A percentile compares a stretch with the other conserved stretches of the same genome.
Evolutionary conservation across 176 grass and related monocot genomes (phyloP).

Genomic region (Melocanna baccifera): DNA sequence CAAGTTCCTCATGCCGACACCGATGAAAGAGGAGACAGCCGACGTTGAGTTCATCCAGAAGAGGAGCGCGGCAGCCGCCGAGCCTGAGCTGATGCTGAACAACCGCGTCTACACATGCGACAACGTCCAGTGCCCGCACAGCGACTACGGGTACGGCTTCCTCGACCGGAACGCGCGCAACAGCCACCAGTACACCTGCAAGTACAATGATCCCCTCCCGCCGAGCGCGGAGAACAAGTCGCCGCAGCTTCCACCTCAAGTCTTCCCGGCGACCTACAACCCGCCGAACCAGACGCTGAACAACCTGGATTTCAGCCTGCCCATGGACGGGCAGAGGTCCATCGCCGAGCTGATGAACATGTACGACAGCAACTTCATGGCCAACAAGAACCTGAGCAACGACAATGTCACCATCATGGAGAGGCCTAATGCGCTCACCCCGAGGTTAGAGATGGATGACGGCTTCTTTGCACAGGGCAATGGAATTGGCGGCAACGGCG

Average conservation of each 20-base stretch:
- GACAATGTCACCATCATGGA: conserved; percentile 46
- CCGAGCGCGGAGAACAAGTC: conserved; percentile 59
- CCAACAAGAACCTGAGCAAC: conserved; percentile 47
- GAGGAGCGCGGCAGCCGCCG: conserved; percentile 24
- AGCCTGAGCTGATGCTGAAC: conserved; percentile 54
- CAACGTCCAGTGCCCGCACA: conserved; percentile 69
- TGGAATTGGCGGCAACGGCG: background rate
- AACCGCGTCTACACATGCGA: conserved; percentile 71
- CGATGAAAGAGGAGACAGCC: conserved; percentile 69
- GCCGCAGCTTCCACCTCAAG: conserved; percentile 3
- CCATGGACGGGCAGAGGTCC: conserved; percentile 62
- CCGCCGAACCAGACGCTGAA: conserved; percentile 40
- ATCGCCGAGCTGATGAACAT: conserved; percentile 81
- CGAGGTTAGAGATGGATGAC: conserved; percentile 53
- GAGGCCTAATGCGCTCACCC: conserved; percentile 37
- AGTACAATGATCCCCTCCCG: conserved; percentile 45
- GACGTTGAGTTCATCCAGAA: conserved; percentile 76
- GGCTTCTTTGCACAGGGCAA: conserved; percentile 60
- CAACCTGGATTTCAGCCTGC: conserved; percentile 51
- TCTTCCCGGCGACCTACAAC: conserved; percentile 53
- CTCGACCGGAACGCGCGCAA: conserved; percentile 71
- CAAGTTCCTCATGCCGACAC: conserved; percentile 44
- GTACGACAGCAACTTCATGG: conserved; percentile 53
- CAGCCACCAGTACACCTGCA: conserved; percentile 72
- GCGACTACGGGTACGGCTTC: conserved; percentile 58